phyloP scores from a whole-genome alignment of 805 yeast species.

The Komagataella ulmi region DNA sequence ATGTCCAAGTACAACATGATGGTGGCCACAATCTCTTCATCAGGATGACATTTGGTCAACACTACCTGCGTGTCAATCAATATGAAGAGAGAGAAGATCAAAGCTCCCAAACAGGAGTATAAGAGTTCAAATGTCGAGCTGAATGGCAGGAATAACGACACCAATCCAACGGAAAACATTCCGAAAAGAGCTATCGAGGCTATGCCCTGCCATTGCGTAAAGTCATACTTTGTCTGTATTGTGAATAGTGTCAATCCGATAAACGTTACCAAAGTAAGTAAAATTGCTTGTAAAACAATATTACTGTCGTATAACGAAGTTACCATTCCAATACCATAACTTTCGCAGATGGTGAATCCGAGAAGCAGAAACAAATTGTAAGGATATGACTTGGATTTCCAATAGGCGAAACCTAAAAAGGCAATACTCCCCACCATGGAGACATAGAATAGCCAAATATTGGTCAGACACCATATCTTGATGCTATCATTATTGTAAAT shows the following conservation, averaged over 20 bases:
- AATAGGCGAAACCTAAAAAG: slow-evolving; percentile 46
- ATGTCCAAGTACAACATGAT: slow-evolving; percentile 71
- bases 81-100: slow-evolving; percentile 58
- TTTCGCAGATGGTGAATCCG: slow-evolving; percentile 63
- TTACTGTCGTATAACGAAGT: slow-evolving; percentile 50
- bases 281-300: slow-evolving; percentile 56
- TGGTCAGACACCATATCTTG: slow-evolving; percentile 39
- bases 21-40: slow-evolving; percentile 77
- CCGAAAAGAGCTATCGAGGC: slow-evolving; percentile 45
- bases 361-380: slow-evolving; percentile 40
- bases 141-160: slow-evolving; percentile 56
- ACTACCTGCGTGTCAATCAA: slow-evolving; percentile 74
- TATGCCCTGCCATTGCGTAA: slow-evolving; percentile 52
- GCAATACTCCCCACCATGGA: slow-evolving; percentile 48
- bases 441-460: slow-evolving; percentile 47
- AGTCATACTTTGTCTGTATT: slow-evolving; percentile 64
- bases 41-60: slow-evolving; percentile 62
- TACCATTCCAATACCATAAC: slow-evolving; percentile 56
- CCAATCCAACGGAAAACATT: slow-evolving; percentile 58
- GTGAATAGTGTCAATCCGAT: slow-evolving; percentile 71
- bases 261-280: slow-evolving; percentile 57
- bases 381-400: slow-evolving; percentile 59
- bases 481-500: slow-evolving; percentile 31
- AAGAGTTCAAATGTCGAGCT: slow-evolving; percentile 43
- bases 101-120: slow-evolving; percentile 64